phyloP scores from a whole-genome alignment of 2,329 filamentous ascomycete genomes.

The Aquanectria penicillioides region DNA sequence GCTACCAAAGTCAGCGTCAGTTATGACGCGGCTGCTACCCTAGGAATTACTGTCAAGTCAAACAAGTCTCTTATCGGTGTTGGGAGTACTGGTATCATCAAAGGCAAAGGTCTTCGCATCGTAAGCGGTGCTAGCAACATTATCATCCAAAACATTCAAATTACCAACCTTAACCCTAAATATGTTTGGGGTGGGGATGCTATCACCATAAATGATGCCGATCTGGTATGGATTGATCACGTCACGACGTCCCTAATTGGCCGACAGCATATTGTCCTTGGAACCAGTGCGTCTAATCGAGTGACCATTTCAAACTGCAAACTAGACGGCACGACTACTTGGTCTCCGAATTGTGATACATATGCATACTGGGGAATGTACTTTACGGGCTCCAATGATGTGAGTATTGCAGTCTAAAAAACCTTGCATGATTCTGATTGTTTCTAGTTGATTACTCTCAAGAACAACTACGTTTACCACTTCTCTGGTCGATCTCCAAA shows the following conservation, averaged over 20 bases:
- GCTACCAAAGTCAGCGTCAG: constrained; percentile 55
- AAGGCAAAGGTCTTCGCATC: constrained; percentile 63
- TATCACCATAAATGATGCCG: constrained; percentile 58
- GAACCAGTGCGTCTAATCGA: constrained; percentile 59
- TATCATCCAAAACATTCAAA: constrained; percentile 67
- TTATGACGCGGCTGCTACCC: constrained; percentile 60
- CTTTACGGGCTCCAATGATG: constrained; percentile 62
- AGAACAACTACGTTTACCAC: constrained; percentile 68
- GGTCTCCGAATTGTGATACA: constrained; percentile 64
- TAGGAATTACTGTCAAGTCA: constrained; percentile 61
- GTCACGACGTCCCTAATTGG: constrained; percentile 65
- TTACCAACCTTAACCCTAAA: constrained; percentile 63
- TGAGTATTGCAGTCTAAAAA: constrained; percentile 26
- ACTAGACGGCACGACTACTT: constrained; percentile 62
- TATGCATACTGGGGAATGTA: constrained; percentile 68
- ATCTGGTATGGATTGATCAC: constrained; percentile 60
- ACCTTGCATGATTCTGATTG: not conserved
- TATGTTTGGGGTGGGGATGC: constrained; percentile 69
- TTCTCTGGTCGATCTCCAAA: constrained; percentile 65
- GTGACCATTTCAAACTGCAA: constrained; percentile 68
- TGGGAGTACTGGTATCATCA: constrained; percentile 62
- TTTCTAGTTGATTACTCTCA: constrained; percentile 57
- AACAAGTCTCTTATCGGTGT: constrained; percentile 68
- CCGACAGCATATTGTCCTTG: constrained; percentile 67
- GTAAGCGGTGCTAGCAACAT: constrained; percentile 59